A percentile compares a stretch with the other conserved stretches of the same genome.
Conservation (phyloP, 495 filamentous ascomycete species). For the Aspergillus avenaceus region DNA sequence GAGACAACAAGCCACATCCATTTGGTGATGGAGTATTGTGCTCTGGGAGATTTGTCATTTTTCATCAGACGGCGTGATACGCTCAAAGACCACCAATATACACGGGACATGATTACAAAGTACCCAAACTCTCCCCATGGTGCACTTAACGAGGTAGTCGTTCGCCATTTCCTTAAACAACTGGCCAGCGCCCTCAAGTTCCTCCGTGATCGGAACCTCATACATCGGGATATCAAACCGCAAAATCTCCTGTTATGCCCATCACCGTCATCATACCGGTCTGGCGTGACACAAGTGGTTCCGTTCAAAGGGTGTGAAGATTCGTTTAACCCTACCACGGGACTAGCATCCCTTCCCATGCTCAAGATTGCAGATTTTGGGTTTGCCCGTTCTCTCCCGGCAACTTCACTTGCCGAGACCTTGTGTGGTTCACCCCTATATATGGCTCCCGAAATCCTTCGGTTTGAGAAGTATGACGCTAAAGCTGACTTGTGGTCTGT, state of each 20-base stretch:
- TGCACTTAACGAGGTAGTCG: slow-evolving; percentile 88
- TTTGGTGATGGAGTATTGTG: slow-evolving; percentile 97
- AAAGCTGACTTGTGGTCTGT: slow-evolving; percentile 98
- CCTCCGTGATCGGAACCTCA: slow-evolving; percentile 74
- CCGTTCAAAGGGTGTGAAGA: slow-evolving; percentile 65
- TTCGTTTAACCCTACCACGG: slow-evolving; percentile 74
- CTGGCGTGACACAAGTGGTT: slow-evolving; percentile 42
- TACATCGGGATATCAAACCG: slow-evolving; percentile 96
- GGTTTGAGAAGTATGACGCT: slow-evolving; percentile 96
- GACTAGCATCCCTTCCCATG: slow-evolving; percentile 85
- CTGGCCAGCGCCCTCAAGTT: slow-evolving; percentile 90
- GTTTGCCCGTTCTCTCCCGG: slow-evolving; percentile 85
- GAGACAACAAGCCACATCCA: slow-evolving; percentile 86
- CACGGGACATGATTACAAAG: slow-evolving; percentile 79
- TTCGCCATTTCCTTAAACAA: slow-evolving; percentile 93
- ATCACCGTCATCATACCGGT: slow-evolving; percentile 61
- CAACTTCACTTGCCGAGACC: slow-evolving; percentile 88
- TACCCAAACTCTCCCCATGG: slow-evolving; percentile 79
- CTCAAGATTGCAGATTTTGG: slow-evolving; percentile 97
- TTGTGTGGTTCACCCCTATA: slow-evolving; percentile 97
- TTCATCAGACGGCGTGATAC: slow-evolving; percentile 93
- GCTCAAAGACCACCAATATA: slow-evolving; percentile 67
- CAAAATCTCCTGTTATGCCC: slow-evolving; percentile 93
- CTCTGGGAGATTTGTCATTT: slow-evolving; percentile 83
- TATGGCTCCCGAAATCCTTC: slow-evolving; percentile 97